A percentile compares a stretch with the other conserved stretches of the same genome.
Conservation (phyloP, 2,329 filamentous ascomycete genomes). For the Chaetomium olivaceum region DNA sequence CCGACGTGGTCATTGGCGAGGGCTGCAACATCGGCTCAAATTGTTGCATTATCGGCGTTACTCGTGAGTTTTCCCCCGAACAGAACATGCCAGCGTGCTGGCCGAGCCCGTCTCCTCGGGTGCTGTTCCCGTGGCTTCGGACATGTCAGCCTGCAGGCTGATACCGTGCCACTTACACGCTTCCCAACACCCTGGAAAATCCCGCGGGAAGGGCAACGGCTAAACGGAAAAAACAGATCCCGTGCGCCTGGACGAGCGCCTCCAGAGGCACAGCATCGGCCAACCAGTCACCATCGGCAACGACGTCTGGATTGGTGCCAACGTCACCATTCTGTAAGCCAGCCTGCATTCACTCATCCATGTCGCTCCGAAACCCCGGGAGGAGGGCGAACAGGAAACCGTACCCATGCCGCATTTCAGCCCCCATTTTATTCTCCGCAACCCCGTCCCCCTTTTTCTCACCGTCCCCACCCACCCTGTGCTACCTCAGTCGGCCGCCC, state of each 20-base stretch:
- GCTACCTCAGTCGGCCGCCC: neutral
- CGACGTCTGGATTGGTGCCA: slow-evolving; percentile 44
- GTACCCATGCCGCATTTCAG: neutral
- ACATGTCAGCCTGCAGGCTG: neutral
- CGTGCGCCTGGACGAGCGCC: slow-evolving; percentile 32
- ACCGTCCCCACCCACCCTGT: neutral
- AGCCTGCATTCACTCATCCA: neutral
- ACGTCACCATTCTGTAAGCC: slow-evolving; percentile 40
- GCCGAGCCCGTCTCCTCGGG: neutral
- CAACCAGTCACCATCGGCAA: slow-evolving; percentile 41
- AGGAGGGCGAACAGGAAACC: neutral
- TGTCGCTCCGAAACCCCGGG: neutral
- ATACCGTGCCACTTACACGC: neutral
- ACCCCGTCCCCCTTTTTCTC: neutral
- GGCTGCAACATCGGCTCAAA: slow-evolving; percentile 38
- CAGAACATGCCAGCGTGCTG: neutral
- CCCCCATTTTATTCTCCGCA: neutral
- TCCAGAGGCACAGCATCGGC: slow-evolving; percentile 34
- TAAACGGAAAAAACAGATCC: slow-evolving; percentile 29
- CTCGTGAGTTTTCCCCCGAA: slow-evolving; percentile 23
- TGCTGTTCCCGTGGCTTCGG: slow-evolving; percentile 9
- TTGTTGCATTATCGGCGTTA: slow-evolving; percentile 37
- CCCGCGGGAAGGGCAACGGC: slow-evolving; percentile 4
- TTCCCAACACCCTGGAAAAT: neutral
- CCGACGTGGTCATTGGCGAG: slow-evolving; percentile 39